phyloP scores from a whole-genome alignment of 106 monocot species.

The Dactylorhiza incarnata region DNA sequence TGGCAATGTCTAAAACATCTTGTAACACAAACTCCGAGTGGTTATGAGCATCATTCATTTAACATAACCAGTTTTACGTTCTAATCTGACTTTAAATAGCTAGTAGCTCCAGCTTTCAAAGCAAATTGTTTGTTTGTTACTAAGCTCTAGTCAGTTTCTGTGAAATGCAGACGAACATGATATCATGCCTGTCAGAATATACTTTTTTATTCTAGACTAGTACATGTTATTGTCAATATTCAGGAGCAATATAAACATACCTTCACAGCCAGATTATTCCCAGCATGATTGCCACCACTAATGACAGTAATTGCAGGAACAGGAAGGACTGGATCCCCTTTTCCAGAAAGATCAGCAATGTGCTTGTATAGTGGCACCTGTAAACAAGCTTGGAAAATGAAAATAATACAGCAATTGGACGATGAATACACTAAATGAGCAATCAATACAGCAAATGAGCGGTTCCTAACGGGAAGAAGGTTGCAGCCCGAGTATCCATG shows the following conservation, averaged over 20 bases:
- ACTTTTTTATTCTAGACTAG: neutral
- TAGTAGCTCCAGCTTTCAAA: neutral
- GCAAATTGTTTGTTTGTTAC: neutral
- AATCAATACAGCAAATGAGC: no score
- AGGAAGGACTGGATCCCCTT: constrained; percentile 67
- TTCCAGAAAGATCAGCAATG: constrained; percentile 92
- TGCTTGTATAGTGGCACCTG: constrained; percentile 87
- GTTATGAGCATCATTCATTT: neutral
- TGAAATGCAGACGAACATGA: neutral
- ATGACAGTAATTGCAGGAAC: constrained; percentile 82
- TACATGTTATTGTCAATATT: constrained; percentile 23
- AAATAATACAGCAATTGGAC: neutral
- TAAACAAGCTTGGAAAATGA: constrained; percentile 12
- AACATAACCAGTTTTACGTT: neutral
- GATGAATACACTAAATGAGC: neutral
- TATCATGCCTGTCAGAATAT: neutral
- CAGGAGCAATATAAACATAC: constrained; percentile 53
- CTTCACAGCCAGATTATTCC: constrained; percentile 73
- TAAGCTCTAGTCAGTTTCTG: neutral
- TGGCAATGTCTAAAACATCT: neutral
- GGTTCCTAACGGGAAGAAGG: no score
- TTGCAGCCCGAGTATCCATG: no score
- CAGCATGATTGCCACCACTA: constrained; percentile 90
- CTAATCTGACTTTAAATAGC: neutral
- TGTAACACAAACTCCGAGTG: neutral